These are phyloP conservation scores for Agarophyton chilense DNA, from an alignment of 23 red algal species.

Conservation along the genomic window DNA sequence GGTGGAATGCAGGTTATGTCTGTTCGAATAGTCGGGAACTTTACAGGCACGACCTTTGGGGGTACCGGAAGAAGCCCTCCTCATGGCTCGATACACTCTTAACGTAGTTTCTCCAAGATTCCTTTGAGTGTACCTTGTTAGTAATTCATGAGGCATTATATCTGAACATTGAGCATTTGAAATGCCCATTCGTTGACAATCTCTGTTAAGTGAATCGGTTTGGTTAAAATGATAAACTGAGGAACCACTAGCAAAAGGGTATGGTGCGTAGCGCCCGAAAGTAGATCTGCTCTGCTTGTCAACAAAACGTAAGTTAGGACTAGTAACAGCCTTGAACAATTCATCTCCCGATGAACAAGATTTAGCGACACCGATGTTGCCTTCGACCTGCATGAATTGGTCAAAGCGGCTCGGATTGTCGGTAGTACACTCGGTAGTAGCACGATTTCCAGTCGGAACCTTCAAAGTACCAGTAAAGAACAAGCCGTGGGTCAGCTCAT, in stretches of 20 bases:
- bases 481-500: slow-evolving; percentile 68
- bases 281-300: neutral
- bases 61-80: neutral
- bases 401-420: slow-evolving; percentile 22
- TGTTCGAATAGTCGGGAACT: slow-evolving; percentile 17
- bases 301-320: slow-evolving; percentile 42
- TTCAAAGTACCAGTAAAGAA: slow-evolving; percentile 65
- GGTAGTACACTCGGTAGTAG: neutral
- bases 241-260: neutral
- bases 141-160: slow-evolving; percentile 53
- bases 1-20: neutral
- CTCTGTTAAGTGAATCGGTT: neutral
- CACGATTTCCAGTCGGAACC: neutral
- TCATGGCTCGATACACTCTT: slow-evolving; percentile 8
- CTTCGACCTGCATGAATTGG: slow-evolving; percentile 48
- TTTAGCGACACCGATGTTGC: slow-evolving; percentile 13
- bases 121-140: slow-evolving; percentile 24
- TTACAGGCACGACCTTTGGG: neutral
- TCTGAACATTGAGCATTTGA: slow-evolving; percentile 23
- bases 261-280: slow-evolving; percentile 40
- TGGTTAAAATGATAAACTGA: slow-evolving; percentile 60
- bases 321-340: slow-evolving; percentile 59
- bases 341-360: neutral
- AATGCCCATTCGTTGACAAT: slow-evolving; percentile 41
- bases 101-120: slow-evolving; percentile 40